phyloP scores from a whole-genome alignment of 441 rosid genomes.

The Populus hybrid region DNA sequence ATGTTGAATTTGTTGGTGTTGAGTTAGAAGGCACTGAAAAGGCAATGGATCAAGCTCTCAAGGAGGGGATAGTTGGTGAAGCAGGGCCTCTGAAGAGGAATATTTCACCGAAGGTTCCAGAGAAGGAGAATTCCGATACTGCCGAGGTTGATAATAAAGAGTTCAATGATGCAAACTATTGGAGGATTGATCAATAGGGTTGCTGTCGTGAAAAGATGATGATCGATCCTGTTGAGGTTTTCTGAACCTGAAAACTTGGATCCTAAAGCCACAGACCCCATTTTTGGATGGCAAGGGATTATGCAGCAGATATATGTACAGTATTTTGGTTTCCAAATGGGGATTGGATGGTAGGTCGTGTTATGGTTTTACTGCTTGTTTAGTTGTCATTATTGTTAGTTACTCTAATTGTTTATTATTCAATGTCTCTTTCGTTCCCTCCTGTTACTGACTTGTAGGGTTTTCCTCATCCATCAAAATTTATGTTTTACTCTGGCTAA shows the following conservation, averaged over 20 bases:
- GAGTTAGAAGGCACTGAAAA: constrained; percentile 88
- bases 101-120: constrained; percentile 36
- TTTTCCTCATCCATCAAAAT: constrained; percentile 19
- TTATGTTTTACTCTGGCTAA: constrained; percentile 6
- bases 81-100: constrained; percentile 80
- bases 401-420: constrained; percentile 27
- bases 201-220: constrained; percentile 60
- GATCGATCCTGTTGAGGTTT: constrained; percentile 6
- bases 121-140: constrained; percentile 53
- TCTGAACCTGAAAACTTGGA: constrained; percentile 18
- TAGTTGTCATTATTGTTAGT: constrained; percentile 21
- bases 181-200: constrained; percentile 93
- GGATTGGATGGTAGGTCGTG: constrained; percentile 38
- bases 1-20: constrained; percentile 93
- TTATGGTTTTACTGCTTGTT: constrained; percentile 21
- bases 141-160: constrained; percentile 61
- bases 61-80: constrained; percentile 95
- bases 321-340: constrained; percentile 47
- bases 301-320: constrained; percentile 47
- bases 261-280: constrained; percentile 19
- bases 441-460: constrained; percentile 15
- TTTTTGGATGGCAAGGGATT: constrained; percentile 28
- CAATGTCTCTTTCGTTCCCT: constrained; percentile 26
- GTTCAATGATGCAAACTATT: constrained; percentile 84
- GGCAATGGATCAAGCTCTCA: constrained; percentile 92